Conservation (phyloP, 176 grass and related monocot genomes). For the Avena insularis region DNA sequence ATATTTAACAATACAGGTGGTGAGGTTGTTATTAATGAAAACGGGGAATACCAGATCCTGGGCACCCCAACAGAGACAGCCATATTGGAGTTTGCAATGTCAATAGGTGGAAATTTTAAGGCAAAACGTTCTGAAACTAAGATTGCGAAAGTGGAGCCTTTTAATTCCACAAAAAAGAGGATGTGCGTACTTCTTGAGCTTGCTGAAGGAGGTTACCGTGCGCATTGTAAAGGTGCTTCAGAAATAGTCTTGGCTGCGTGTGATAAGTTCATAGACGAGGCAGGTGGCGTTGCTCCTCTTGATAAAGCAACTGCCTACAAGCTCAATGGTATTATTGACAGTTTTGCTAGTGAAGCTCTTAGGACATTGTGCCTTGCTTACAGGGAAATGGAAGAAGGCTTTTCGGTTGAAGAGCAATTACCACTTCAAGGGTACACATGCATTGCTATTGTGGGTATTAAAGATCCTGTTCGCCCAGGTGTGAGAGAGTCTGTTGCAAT, state of each 20-base stretch:
- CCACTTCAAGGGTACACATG: slow-evolving; percentile 80
- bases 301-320: slow-evolving; percentile 63
- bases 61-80: slow-evolving; percentile 92
- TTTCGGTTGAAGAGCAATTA: slow-evolving; percentile 59
- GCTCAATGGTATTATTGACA: slow-evolving; percentile 77
- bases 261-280: slow-evolving; percentile 70
- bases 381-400: slow-evolving; percentile 73
- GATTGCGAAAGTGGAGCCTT: slow-evolving; percentile 92
- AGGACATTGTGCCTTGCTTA: slow-evolving; percentile 92
- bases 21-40: slow-evolving; percentile 82
- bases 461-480: slow-evolving; percentile 92
- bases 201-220: slow-evolving; percentile 65
- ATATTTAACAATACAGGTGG: slow-evolving; percentile 97
- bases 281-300: slow-evolving; percentile 61
- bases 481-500: slow-evolving; percentile 94
- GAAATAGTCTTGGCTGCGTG: slow-evolving; percentile 95
- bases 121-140: slow-evolving; percentile 66
- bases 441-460: slow-evolving; percentile 92
- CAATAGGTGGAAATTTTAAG: slow-evolving; percentile 87
- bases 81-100: slow-evolving; percentile 89
- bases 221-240: slow-evolving; percentile 91
- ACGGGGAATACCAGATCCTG: slow-evolving; percentile 72
- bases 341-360: slow-evolving; percentile 88
- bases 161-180: slow-evolving; percentile 95
- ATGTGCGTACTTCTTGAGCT: slow-evolving; percentile 88